Base-by-base conservation (phyloP, 768 basidiomycete species). In the Amanita thiersii region DNA sequence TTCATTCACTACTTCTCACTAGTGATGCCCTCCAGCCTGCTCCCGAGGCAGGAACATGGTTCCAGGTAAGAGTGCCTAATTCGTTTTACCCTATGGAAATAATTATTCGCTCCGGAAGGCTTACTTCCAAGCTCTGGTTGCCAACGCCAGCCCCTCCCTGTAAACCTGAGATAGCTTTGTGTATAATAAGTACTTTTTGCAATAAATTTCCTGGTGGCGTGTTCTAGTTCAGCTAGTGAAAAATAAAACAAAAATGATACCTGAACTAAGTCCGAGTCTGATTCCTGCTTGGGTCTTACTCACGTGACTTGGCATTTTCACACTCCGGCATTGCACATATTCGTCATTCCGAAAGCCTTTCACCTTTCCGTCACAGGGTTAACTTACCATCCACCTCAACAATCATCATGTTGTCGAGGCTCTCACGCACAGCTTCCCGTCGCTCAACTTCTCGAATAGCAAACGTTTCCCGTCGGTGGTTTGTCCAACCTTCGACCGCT, bases 401-500 rank as follows among this genome's bases (percentile, higher is more conserved):
- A 55, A 48, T 49, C 35, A 57, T 50, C 54, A 84, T 84, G 81
- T 51, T 83, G 44, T 73, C 77, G 39, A 75, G 73, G 58, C 47
- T 79, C 45, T 67, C 77, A 12, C 61, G 66, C 39, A 58, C 57
- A 43, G 57, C 64, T 43, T 51, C 63, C 38, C 61, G 64, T 37
- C 61, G 60, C 41, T 45, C 60, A 20, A 53, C 58, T 8, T 45
- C 59, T n/a, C 65, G 56, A 38, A 9, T 60, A 5, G 45, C 36
- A 4, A 38, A 55, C 29, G 57, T 52, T 36, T 54, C 64, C 31
- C 68, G 68, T 48, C 69, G 88, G 47, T 60, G 71, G 4, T 81
- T 86, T 48, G 86, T 89, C 26, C 86, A 88, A 53, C 87, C 87
- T 10, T 87, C 88, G 3, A 74, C 76, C 44, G 78, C 87, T 41